Percentiles rank a stretch among this genome's conserved stretches.
Conservation (phyloP, 2,329 filamentous ascomycete genomes). For the Aureobasidium melanogenum region DNA sequence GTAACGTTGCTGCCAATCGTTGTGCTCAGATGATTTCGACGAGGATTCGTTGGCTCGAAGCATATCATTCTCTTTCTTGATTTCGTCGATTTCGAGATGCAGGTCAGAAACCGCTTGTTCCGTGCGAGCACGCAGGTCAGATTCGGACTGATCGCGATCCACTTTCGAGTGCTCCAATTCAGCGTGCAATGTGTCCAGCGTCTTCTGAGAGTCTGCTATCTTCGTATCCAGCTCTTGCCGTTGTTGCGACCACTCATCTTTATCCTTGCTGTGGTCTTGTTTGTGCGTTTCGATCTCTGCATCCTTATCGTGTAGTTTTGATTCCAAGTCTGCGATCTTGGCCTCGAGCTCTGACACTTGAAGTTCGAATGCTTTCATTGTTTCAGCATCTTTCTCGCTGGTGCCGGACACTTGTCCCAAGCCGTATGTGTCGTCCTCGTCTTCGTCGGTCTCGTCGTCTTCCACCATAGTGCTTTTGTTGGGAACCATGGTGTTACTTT, state of each 20-base stretch:
- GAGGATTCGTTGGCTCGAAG: constrained; percentile 26
- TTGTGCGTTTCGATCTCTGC: constrained; percentile 58
- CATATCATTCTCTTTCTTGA: constrained; percentile 19
- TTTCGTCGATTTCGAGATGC: constrained; percentile 13
- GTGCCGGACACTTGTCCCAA: constrained; percentile 37
- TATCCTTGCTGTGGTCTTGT: constrained; percentile 17
- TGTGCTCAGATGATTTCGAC: constrained; percentile 13
- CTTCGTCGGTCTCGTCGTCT: constrained; percentile 71
- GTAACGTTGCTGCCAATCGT: constrained; percentile 29
- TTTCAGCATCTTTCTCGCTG: constrained; percentile 38
- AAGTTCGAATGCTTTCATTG: constrained; percentile 69
- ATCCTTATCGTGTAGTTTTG: constrained; percentile 59
- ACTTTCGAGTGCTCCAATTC: constrained; percentile 53
- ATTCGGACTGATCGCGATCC: constrained; percentile 14
- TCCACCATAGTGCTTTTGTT: constrained; percentile 98
- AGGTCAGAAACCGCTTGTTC: constrained; percentile 13
- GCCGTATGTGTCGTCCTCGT: constrained; percentile 53
- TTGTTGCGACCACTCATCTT: constrained; percentile 31
- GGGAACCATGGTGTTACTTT: constrained; percentile 91
- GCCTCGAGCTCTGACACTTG: constrained; percentile 68
- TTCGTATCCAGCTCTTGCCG: constrained; percentile 56
- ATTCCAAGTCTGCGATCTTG: constrained; percentile 65
- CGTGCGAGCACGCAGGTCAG: constrained; percentile 13
- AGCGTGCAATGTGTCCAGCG: constrained; percentile 10
- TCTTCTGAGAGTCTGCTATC: constrained; percentile 15